phyloP scores from a whole-genome alignment of 148 eudicot genomes.

The Rhododendron ovatum region DNA sequence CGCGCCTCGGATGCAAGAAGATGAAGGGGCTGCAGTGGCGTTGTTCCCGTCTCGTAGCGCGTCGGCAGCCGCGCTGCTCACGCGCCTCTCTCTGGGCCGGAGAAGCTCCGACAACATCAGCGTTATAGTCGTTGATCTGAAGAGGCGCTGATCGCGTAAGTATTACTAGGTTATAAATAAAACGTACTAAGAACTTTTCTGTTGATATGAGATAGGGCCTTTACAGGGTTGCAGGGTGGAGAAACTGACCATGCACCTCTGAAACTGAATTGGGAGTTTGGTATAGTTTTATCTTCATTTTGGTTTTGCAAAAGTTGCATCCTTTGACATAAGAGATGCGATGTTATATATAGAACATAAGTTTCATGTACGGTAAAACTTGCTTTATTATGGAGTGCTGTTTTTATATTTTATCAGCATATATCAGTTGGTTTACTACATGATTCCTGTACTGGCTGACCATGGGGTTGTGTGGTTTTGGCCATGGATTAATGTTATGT shows the following conservation, averaged over 20 bases:
- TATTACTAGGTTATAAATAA: not conserved
- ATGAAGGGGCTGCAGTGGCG: not conserved
- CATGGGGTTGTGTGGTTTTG: not conserved
- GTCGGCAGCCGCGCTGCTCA: conserved; percentile 37
- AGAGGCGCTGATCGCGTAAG: conserved; percentile 10
- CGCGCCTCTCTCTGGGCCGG: conserved; percentile 36
- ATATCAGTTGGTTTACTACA: not conserved
- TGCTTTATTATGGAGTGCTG: not conserved
- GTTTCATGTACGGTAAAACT: not conserved
- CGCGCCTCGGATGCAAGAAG: not conserved
- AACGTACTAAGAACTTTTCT: not conserved
- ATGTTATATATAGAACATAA: not conserved
- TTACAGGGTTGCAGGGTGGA: not conserved
- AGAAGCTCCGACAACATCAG: conserved; percentile 42
- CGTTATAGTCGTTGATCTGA: conserved; percentile 40
- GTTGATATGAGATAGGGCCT: not conserved
- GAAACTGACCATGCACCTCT: not conserved
- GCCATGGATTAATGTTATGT: not conserved
- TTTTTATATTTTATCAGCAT: not conserved
- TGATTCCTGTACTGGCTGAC: not conserved
- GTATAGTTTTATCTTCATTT: not conserved
- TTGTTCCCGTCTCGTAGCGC: conserved; percentile 16
- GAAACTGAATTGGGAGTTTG: not conserved
- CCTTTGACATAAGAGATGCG: not conserved
- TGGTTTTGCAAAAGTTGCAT: not conserved